A percentile compares a stretch with the other conserved stretches of the same genome.
phyloP scores from a whole-genome alignment of 371 early-diverging fungal species.

The Mucor racemosus region DNA sequence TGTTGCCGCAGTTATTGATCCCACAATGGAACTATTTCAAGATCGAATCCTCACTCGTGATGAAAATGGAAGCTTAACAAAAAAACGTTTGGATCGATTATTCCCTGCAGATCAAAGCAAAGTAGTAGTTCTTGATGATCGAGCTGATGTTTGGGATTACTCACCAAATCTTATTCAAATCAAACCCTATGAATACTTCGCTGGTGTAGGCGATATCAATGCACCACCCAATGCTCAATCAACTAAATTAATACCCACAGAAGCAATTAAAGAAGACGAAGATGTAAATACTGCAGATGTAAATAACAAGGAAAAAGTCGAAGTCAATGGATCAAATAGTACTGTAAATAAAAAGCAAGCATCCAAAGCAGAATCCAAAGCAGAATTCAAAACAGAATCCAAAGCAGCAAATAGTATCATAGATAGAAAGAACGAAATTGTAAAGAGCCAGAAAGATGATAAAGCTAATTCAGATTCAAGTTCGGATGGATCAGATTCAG shows the following conservation, averaged over 20 bases:
- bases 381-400: neutral
- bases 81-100: constrained; percentile 87
- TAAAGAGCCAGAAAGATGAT: neutral
- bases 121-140: constrained; percentile 98
- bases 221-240: constrained; percentile 40
- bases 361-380: neutral
- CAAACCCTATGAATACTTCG: constrained; percentile 90
- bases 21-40: constrained; percentile 76
- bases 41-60: constrained; percentile 95
- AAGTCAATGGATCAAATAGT: neutral
- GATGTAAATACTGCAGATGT: constrained; percentile 7
- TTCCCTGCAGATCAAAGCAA: constrained; percentile 96
- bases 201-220: constrained; percentile 96
- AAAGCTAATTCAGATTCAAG: neutral
- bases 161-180: constrained; percentile 90
- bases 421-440: neutral
- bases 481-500: neutral
- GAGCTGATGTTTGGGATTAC: constrained; percentile 97
- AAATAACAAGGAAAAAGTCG: neutral
- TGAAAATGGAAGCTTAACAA: constrained; percentile 86
- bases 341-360: neutral
- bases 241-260: neutral
- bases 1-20: constrained; percentile 92
- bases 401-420: neutral
- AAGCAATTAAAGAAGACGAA: neutral